Evolutionary conservation across 2,329 filamentous ascomycete species (phyloP).

Genomic region (Blastomyces parvus): DNA sequence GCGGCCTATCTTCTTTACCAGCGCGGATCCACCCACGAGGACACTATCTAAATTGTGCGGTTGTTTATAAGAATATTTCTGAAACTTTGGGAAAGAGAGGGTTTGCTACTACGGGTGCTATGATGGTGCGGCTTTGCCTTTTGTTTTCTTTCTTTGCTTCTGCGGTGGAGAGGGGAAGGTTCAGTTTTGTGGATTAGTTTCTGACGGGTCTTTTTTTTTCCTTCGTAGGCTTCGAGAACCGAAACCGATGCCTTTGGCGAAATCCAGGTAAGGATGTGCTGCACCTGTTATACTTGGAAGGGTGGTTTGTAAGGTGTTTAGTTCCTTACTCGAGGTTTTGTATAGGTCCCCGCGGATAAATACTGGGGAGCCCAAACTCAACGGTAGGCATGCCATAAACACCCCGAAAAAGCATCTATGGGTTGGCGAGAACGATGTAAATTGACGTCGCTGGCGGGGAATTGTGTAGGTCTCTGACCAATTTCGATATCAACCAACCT

Average conservation of each 20-base stretch:
- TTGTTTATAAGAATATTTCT: not conserved
- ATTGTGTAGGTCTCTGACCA: conserved; percentile 61
- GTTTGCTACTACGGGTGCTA: conserved; percentile 13
- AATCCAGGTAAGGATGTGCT: conserved; percentile 51
- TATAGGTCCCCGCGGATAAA: conserved; percentile 67
- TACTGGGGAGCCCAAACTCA: conserved; percentile 99
- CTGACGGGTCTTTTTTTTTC: not conserved
- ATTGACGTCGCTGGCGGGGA: conserved; percentile 18
- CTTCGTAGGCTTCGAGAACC: conserved; percentile 47
- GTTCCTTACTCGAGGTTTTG: not conserved
- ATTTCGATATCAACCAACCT: conserved; percentile 99
- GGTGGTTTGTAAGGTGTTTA: not conserved
- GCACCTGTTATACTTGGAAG: not conserved
- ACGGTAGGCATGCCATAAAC: conserved; percentile 49
- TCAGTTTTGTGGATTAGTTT: not conserved
- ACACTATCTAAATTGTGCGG: not conserved
- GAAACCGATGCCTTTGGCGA: conserved; percentile 98
- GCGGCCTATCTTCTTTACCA: not conserved
- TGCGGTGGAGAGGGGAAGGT: not conserved
- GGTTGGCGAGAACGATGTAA: not conserved
- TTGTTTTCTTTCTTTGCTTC: not conserved
- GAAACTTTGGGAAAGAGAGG: conserved; percentile 8
- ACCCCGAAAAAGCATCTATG: not conserved
- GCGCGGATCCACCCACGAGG: not conserved
- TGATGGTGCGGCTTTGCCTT: conserved; percentile 12